Conservation (phyloP, 345 rosid species). For the Linum tenue region DNA sequence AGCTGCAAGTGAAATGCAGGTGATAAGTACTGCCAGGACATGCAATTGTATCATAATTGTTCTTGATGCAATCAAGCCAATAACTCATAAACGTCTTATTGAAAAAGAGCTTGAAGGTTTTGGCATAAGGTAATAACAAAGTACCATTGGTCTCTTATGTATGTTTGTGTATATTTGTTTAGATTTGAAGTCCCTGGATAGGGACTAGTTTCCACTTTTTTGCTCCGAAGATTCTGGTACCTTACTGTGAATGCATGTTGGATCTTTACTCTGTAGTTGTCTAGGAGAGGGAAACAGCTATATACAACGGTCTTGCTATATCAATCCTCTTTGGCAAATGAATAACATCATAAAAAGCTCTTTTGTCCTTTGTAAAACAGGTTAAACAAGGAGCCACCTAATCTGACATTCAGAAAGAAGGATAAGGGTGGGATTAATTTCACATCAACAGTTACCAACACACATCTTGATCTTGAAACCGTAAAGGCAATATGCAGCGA, state of each 20-base stretch:
- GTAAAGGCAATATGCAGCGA: constrained; percentile 97
- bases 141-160: background rate
- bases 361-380: constrained; percentile 28
- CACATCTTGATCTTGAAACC: constrained; percentile 88
- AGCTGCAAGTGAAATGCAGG: constrained; percentile 34
- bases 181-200: too few relatives aligned
- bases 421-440: constrained; percentile 96
- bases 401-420: constrained; percentile 93
- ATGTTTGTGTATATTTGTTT: background rate
- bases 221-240: too few relatives aligned
- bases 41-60: constrained; percentile 90
- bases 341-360: background rate
- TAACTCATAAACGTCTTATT: constrained; percentile 95
- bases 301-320: constrained; percentile 15
- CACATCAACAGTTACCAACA: constrained; percentile 71
- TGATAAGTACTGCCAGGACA: constrained; percentile 95
- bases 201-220: background rate
- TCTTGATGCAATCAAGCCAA: constrained; percentile 96
- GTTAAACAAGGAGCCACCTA: constrained; percentile 97
- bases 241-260: too few relatives aligned
- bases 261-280: too few relatives aligned
- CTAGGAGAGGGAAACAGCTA: too few relatives aligned
- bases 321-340: too few relatives aligned
- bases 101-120: constrained; percentile 99
- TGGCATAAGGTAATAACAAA: constrained; percentile 71